Evolutionary conservation across 306 rosid genomes (phyloP).

Genomic region (Lathyrus aphaca): DNA sequence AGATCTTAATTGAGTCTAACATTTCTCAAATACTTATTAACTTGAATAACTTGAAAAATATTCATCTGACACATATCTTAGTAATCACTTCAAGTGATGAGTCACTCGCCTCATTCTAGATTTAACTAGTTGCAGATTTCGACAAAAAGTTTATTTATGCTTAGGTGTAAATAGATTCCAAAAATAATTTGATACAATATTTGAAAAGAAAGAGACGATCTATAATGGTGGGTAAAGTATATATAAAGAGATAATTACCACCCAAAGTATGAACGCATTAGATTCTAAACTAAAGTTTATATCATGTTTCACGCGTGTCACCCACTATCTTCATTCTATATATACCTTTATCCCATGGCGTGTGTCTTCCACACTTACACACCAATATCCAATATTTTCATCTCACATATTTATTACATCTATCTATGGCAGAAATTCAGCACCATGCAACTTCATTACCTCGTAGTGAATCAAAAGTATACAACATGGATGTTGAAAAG

Average conservation of each 20-base stretch:
- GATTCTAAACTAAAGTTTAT: conserved; percentile 30
- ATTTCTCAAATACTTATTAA: no score
- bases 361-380: conserved; percentile 52
- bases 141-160: no score
- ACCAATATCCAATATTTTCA: conserved; percentile 1
- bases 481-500: conserved; percentile 10
- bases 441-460: neutral
- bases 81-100: no score
- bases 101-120: no score
- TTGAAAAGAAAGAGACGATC: neutral
- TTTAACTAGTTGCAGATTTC: no score
- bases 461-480: conserved; percentile 11
- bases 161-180: no score
- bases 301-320: conserved; percentile 5
- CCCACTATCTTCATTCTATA: conserved; percentile 31
- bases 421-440: conserved; percentile 14
- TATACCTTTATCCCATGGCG: conserved; percentile 39
- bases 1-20: no score
- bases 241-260: neutral
- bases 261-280: conserved; percentile 40
- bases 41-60: no score
- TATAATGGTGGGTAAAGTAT: neutral
- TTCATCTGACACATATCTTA: no score
- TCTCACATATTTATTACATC: neutral
- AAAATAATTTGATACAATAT: neutral